Evolutionary conservation across 768 basidiomycete species (phyloP).

Genomic region (Leccinellum rugosiceps): DNA sequence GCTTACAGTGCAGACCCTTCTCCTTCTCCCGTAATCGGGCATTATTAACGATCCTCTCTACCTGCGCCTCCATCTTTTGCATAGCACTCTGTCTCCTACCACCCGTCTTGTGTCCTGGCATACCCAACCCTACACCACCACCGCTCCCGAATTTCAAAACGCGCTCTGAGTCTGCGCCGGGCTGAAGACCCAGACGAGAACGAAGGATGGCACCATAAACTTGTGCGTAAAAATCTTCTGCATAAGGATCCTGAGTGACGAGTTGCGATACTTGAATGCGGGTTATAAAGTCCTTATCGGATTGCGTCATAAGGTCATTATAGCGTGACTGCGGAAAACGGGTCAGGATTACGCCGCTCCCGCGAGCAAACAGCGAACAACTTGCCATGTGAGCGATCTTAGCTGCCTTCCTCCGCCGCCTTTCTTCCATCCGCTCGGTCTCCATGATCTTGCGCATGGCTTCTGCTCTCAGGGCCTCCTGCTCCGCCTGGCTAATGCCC

Average conservation of each 20-base stretch:
- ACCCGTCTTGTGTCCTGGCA: constrained; percentile 46
- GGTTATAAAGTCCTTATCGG: constrained; percentile 99
- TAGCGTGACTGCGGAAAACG: constrained; percentile 64
- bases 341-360: not conserved
- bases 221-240: constrained; percentile 98
- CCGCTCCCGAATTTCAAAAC: constrained; percentile 88
- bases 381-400: constrained; percentile 89
- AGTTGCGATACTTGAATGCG: constrained; percentile 98
- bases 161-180: constrained; percentile 58
- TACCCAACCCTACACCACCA: constrained; percentile 74
- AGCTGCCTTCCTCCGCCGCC: constrained; percentile 70
- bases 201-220: constrained; percentile 86
- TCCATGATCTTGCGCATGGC: constrained; percentile 89
- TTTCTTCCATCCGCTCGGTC: constrained; percentile 86
- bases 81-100: constrained; percentile 78
- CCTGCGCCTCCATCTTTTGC: constrained; percentile 93
- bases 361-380: constrained; percentile 2
- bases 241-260: constrained; percentile 94
- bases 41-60: constrained; percentile 93
- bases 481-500: constrained; percentile 54
- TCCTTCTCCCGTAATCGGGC: constrained; percentile 84
- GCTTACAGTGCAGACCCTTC: constrained; percentile 61
- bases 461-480: constrained; percentile 69
- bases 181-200: constrained; percentile 68
- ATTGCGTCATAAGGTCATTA: constrained; percentile 95